phyloP scores from a whole-genome alignment of 352 stramenopile species.

The Globisporangium cederbergense region DNA sequence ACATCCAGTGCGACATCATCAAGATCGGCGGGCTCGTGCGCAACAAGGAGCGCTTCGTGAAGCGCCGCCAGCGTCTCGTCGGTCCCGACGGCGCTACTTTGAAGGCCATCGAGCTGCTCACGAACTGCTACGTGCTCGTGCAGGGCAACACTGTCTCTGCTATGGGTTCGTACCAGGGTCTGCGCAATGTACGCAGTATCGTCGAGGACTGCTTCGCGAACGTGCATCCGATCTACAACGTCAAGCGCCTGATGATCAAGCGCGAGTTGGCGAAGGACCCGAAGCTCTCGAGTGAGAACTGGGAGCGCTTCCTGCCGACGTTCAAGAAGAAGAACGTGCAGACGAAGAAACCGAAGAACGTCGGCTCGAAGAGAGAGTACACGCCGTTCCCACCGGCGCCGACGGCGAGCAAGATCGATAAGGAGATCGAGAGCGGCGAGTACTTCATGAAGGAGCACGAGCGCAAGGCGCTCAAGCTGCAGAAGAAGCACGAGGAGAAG shows the following conservation, averaged over 20 bases:
- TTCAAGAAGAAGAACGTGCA: slow-evolving; percentile 99
- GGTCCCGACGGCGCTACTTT: slow-evolving; percentile 97
- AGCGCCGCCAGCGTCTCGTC: slow-evolving; percentile 96
- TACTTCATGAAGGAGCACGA: slow-evolving; percentile 99
- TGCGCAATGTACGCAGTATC: slow-evolving; percentile 95
- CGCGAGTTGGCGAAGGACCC: slow-evolving; percentile 98
- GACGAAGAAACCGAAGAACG: slow-evolving; percentile 91
- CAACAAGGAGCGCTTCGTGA: slow-evolving; percentile 99
- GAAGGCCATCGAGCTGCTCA: slow-evolving; percentile 98
- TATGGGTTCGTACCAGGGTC: slow-evolving; percentile 86
- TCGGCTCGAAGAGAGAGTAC: slow-evolving; percentile 94
- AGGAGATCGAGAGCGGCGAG: slow-evolving; percentile 98
- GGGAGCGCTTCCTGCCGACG: slow-evolving; percentile 97
- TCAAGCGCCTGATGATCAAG: slow-evolving; percentile 99
- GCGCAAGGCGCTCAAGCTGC: slow-evolving; percentile 90
- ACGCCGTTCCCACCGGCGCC: slow-evolving; percentile 98
- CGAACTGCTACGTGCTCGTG: slow-evolving; percentile 99
- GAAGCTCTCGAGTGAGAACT: slow-evolving; percentile 96
- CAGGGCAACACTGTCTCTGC: slow-evolving; percentile 96
- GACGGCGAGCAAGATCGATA: slow-evolving; percentile 96
- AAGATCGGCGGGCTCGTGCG: slow-evolving; percentile 99
- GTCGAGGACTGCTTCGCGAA: slow-evolving; percentile 99
- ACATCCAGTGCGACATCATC: slow-evolving; percentile 99
- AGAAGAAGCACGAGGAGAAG: slow-evolving; percentile 80
- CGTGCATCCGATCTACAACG: slow-evolving; percentile 99